These are phyloP conservation scores for Lachnellula suecica DNA, from an alignment of 2,329 filamentous ascomycete genomes.

Conservation along the genomic window DNA sequence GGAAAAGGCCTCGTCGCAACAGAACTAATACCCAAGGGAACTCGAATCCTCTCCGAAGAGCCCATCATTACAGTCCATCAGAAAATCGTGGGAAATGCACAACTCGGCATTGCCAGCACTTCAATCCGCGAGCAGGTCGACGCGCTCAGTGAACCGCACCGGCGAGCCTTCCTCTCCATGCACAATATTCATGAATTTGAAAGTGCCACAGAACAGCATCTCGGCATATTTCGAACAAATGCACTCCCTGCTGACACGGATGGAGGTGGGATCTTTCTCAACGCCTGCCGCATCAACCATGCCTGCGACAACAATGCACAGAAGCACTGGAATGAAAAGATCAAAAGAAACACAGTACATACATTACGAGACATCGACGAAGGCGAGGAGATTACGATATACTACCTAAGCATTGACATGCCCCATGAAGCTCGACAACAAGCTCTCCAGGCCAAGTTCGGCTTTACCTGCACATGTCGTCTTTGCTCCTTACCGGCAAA, in stretches of 20 bases:
- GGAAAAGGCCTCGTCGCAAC: slow-evolving; percentile 41
- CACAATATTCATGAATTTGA: slow-evolving; percentile 9
- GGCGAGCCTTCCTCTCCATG: slow-evolving; percentile 15
- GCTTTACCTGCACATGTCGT: slow-evolving; percentile 35
- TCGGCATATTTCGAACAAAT: slow-evolving; percentile 20
- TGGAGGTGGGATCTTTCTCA: slow-evolving; percentile 34
- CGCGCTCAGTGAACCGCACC: slow-evolving; percentile 8
- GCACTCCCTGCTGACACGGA: slow-evolving; percentile 23
- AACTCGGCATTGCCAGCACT: not conserved
- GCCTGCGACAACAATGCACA: slow-evolving; percentile 37
- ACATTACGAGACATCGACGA: slow-evolving; percentile 34
- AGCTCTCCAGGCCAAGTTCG: slow-evolving; percentile 31
- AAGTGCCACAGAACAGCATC: slow-evolving; percentile 7
- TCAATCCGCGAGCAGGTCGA: slow-evolving; percentile 12
- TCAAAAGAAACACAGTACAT: slow-evolving; percentile 33
- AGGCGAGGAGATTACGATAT: slow-evolving; percentile 38
- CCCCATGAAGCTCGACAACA: slow-evolving; percentile 26
- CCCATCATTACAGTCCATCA: slow-evolving; percentile 35
- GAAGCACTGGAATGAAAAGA: slow-evolving; percentile 35
- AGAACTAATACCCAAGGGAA: slow-evolving; percentile 37
- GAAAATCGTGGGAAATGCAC: not conserved
- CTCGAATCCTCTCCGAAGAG: slow-evolving; percentile 39
- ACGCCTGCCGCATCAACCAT: slow-evolving; percentile 38
- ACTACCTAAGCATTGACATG: slow-evolving; percentile 29
- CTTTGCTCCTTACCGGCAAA: slow-evolving; percentile 36